These are phyloP conservation scores for Metarhizium sp. DNA, from an alignment of 2,329 filamentous ascomycete species.

Conservation along the genomic window DNA sequence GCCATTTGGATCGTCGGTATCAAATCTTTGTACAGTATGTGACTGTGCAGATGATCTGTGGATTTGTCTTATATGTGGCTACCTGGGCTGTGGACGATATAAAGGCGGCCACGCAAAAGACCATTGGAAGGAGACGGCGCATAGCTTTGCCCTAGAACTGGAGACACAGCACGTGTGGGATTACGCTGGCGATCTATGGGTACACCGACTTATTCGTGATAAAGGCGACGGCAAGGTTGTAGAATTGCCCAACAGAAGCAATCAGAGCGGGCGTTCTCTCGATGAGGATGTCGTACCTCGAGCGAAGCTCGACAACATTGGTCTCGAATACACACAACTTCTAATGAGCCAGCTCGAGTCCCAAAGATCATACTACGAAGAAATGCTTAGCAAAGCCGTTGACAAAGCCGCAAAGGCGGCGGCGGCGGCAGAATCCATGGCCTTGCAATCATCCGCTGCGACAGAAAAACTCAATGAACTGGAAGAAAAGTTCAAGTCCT, in stretches of 20 bases:
- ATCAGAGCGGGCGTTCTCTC: slow-evolving; percentile 21
- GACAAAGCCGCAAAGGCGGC: slow-evolving; percentile 78
- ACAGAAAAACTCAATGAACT: slow-evolving; percentile 42
- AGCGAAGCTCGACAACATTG: slow-evolving; percentile 65
- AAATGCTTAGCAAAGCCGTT: slow-evolving; percentile 77
- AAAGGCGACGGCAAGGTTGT: slow-evolving; percentile 90
- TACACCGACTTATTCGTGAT: slow-evolving; percentile 88
- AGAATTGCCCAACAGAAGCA: slow-evolving; percentile 61
- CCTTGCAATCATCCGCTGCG: slow-evolving; percentile 37
- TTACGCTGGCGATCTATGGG: slow-evolving; percentile 90
- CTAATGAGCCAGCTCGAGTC: slow-evolving; percentile 88
- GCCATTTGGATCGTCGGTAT: slow-evolving; percentile 49
- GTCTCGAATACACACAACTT: slow-evolving; percentile 88
- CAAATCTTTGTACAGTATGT: slow-evolving; percentile 73
- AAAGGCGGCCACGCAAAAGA: slow-evolving; percentile 89
- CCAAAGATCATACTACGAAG: slow-evolving; percentile 89
- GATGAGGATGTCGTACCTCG: slow-evolving; percentile 63
- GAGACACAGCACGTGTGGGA: slow-evolving; percentile 96
- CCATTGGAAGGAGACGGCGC: slow-evolving; percentile 82
- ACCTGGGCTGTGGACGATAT: slow-evolving; percentile 88
- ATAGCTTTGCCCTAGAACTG: slow-evolving; percentile 88
- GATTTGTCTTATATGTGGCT: slow-evolving; percentile 92
- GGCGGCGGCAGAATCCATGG: slow-evolving; percentile 54
- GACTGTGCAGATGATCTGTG: slow-evolving; percentile 76
- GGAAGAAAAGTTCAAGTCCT: slow-evolving; percentile 32